phyloP scores from a whole-genome alignment of 192 early-diverging fungal genomes.

The Coemansia sp. region DNA sequence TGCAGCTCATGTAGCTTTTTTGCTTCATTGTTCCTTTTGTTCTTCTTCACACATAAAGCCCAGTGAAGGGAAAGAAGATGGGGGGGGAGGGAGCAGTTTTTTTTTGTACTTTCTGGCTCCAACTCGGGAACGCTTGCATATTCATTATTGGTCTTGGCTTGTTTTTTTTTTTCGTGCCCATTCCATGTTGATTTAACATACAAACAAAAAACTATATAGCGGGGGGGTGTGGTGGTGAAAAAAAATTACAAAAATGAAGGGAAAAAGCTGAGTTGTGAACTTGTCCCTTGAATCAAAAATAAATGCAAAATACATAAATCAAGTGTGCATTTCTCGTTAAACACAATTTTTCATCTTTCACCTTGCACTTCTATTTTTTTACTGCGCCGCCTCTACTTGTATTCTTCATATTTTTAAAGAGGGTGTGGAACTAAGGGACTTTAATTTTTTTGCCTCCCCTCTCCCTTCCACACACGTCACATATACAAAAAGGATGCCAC shows the following conservation, averaged over 20 bases:
- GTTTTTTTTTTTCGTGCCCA: too few species aligned
- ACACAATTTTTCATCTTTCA: neutral
- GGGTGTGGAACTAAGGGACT: too few species aligned
- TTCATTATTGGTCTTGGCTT: neutral
- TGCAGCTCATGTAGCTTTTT: neutral
- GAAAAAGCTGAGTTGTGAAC: neutral
- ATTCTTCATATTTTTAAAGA: too few species aligned
- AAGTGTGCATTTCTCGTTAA: neutral
- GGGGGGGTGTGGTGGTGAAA: neutral
- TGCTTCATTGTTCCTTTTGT: neutral
- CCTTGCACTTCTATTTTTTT: neutral
- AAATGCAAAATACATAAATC: slow-evolving; percentile 6
- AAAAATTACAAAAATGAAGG: neutral
- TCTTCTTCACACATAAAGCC: neutral
- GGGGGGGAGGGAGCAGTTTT: neutral
- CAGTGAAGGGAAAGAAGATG: too few species aligned
- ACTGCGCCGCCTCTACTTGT: neutral
- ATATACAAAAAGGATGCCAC: slow-evolving; percentile 1
- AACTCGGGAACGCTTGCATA: neutral
- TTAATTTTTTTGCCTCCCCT: too few species aligned
- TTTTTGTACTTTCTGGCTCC: neutral
- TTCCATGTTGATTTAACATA: too few species aligned
- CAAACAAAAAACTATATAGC: neutral
- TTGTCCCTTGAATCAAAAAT: neutral
- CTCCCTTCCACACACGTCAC: neutral